Evolutionary conservation across 352 stramenopile genomes (phyloP), one percentile per base, ranked within the genome.

Genomic region (Phytophthora colocasiae): DNA sequence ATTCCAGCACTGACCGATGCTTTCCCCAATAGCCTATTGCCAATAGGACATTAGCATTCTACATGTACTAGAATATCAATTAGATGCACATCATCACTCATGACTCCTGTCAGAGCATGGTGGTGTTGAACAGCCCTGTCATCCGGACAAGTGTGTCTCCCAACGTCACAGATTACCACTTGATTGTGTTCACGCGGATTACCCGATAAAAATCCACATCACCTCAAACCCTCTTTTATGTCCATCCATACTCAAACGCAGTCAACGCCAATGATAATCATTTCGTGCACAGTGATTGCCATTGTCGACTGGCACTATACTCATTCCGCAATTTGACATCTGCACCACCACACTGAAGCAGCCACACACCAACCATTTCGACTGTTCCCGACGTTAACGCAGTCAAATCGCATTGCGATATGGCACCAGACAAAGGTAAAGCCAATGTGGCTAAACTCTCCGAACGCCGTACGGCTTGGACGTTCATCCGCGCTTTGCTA

Each of bases 401-500:
- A 50, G 45, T 43, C 12, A 62, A 63, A 44, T 44, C 55, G 41
- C 58, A 44, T 8, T 5, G 32, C 41, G 40, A 48, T 9, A 73
- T 73, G 64, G 36, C 50, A 58, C 39, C 49, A 26, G 44, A 43
- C 41, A 68, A 68, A 29, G 45, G 27, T 51, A 69, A 56, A 36
- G 19, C 7, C 39, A 29, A n/a, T 22, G 47, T 41, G 34, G 19
- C 41, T 31, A 62, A 54, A 31, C 66, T 73, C 6, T 57, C 66
- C 27, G 38, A 69, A 38, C 53, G 59, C 5, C 63, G 68, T 47
- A 65, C 63, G 6, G 34, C 68, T 11, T 72, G 70, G 59, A 70
- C 49, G 15, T 80, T 73, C 62, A 40, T 81, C 48, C 62, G 66
- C n/a, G 75, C 79, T 38, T 51, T 91, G 57, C 63, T 91, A 31